Evolutionary conservation across 192 early-diverging fungal genomes (phyloP), one percentile per base, ranked within the genome.

Genomic region (Umbelopsis isabellina): DNA sequence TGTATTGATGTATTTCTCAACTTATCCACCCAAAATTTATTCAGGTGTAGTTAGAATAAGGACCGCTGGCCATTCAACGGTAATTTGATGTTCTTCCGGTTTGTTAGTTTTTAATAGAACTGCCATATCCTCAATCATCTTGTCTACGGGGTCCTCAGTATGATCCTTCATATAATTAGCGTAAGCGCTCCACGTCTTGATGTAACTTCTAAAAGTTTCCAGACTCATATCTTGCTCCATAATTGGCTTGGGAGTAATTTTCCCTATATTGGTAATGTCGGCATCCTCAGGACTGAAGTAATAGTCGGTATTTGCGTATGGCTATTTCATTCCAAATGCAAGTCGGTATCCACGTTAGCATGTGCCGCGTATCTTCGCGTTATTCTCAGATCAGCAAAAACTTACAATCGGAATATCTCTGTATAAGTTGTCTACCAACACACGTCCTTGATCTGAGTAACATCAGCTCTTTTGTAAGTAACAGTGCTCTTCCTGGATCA

Each of bases 151-250:
- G 66, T 88, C 86, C 2, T 66, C 66, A 0, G 72, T 52, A 69
- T 82, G 66, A 27, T 80, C 73, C 22, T 84, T 75, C 35, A 68
- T 73, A 55, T 76, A 90, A 52, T 75, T 88, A 53, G 82, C 82
- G 69, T 88, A 90, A 4, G 75, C n/a, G 10, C 84, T 86, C 72
- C 84, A 86, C 0, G 88, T 89, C 73, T 84, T 83, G 44, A 90
- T 53, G 65, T 87, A 90, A 23, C 76, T 73, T 22, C 65, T 50
- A 15, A 88, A 76, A 21, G 71, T 73, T 2, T 65, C 49, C 55
- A 86, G 55, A 10, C 75, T 77, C 72, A 84, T 78, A 22, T 61
- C 49, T n/a, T 74, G 74, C 4, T 66, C 61, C 74, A 88, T 76
- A n/a, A 83, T 21, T 11, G 72, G 66, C 4, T 49, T 33, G 21